Base-by-base conservation (phyloP, 2,329 filamentous ascomycete genomes). In the Phoma sp. region DNA sequence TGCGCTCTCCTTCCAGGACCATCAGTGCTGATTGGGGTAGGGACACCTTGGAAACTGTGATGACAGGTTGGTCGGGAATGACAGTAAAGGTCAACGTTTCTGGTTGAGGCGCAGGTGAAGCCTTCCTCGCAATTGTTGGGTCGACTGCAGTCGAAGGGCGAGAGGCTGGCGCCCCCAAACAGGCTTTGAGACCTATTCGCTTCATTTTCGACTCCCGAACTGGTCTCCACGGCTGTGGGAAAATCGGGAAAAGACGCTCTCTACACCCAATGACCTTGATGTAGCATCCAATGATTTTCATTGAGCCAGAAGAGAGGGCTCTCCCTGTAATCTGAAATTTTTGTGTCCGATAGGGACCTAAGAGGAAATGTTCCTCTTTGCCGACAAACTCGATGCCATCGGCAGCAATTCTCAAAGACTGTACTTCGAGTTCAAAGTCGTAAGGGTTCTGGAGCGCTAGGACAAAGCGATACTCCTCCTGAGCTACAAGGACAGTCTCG, bases 361-460 rank as follows among this genome's bases (percentile, higher is more conserved):
- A 82, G 7, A 89, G 69, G 4, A 89, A 85, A 45, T 83, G 83
- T 60, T 89, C 85, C 11, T 83, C 77, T 6, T 83, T 76, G 0
- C 89, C 87, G 48, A 88, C 84, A 52, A 97, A 90, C 1, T 86
- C 81, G 23, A 87, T 83, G 0, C 91, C 92, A 55, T 90, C 86
- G 8, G 87, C 85, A 57, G 91, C 87, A 6, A 99, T 78, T 24
- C 82, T 83, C 39, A 99, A 82, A 47, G 86, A 88, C 70, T 98
- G 92, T 30, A 99, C 87, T 49, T 96, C 91, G 4, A 99, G 79
- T 58, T 97, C 91, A 60, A 98, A 89, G 56, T 98, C 93, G 64
- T 92, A 97, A 0, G 93, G 91, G 65, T 99, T 99, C 69, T 98
- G 95, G 14, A 99, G 79, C 1, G 89, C 92, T 27, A 98, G 83